These are phyloP conservation scores for Penicillium nucicola DNA, from an alignment of 495 filamentous ascomycete genomes.

Conservation along the genomic window DNA sequence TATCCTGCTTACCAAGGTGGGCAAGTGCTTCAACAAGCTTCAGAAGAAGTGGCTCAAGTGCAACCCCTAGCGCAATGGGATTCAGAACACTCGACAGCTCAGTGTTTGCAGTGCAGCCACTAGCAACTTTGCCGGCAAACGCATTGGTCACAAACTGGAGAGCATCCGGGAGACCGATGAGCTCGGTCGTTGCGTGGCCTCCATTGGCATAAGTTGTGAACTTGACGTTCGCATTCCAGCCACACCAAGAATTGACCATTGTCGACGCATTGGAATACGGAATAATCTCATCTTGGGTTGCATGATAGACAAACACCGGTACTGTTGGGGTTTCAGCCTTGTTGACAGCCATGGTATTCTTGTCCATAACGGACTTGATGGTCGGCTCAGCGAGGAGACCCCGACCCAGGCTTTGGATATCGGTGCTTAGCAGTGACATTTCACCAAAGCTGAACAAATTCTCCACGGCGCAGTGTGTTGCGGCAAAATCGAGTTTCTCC, in stretches of 20 bases:
- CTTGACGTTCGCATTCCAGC: slow-evolving; percentile 22
- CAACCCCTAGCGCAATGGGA: slow-evolving; percentile 23
- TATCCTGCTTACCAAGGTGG: slow-evolving; percentile 14
- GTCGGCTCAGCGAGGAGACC: slow-evolving; percentile 22
- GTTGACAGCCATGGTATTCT: slow-evolving; percentile 24
- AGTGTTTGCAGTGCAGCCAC: slow-evolving; percentile 20
- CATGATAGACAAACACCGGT: slow-evolving; percentile 35
- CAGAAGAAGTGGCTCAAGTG: slow-evolving; percentile 26
- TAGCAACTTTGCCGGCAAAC: slow-evolving; percentile 22
- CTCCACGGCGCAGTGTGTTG: slow-evolving; percentile 15
- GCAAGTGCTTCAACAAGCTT: slow-evolving; percentile 21
- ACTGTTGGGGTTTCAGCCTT: slow-evolving; percentile 26
- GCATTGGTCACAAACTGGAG: slow-evolving; percentile 25
- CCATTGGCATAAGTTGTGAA: slow-evolving; percentile 29
- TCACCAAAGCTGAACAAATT: slow-evolving; percentile 20
- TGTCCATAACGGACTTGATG: slow-evolving; percentile 13
- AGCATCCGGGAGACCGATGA: slow-evolving; percentile 21
- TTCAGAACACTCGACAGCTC: slow-evolving; percentile 21
- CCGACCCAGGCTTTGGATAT: slow-evolving; percentile 23
- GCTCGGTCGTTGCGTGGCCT: slow-evolving; percentile 30
- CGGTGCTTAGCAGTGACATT: slow-evolving; percentile 21
- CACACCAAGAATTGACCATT: slow-evolving; percentile 29
- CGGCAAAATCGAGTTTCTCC: slow-evolving; percentile 10
- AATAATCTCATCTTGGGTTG: slow-evolving; percentile 30
- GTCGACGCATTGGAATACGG: slow-evolving; percentile 22